Evolutionary conservation across 768 basidiomycete genomes (phyloP), one percentile per base, ranked within the genome.

Genomic region (Termitomyces sp.): DNA sequence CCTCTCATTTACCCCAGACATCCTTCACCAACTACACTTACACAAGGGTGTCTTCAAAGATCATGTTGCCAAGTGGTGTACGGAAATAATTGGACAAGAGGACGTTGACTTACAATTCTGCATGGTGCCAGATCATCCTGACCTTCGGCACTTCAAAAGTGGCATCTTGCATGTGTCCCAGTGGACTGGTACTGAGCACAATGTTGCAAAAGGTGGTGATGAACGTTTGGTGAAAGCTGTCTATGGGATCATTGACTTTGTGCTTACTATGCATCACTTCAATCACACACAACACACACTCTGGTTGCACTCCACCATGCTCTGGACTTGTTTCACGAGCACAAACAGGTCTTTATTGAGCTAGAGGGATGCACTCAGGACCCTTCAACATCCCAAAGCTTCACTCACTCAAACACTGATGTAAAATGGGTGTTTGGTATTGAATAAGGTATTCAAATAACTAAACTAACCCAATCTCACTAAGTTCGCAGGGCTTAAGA

Each of bases 1-100:
- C 60, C 1, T 25, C 0, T 66, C 56, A 13, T 56, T 81, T 35
- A 74, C 71, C 1, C 70, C 73, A 15, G 66, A 77, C 66, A 41
- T 78, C 27, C 70, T 80, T 12, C 78, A 80, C 56, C 77, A 80
- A 58, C 63, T 81, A 0, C 72, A 79, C 63, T 62, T 81, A 0
- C 72, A 79, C 63, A 75, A 80, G 56, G 79, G 79, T 0, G 53
- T 77, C 3, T 75, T 79, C 68, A 75, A 75, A 50, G 72, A 77
- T 49, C 76, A 79, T 48, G 49, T 76, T 4, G 64, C 71, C 1
- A 65, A 61, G 4, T 79, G 74, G 77, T 66, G 59, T 10, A 62
- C 60, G 4, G 35, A 43, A 40, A 59, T 64, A 1, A 50, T 66
- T 16, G 63, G 33, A 20, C 39, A 51, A 31, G 46, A 50, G 15